These are phyloP conservation scores for Cardamine occulta DNA, from an alignment of 345 rosid species.

Conservation along the genomic window DNA sequence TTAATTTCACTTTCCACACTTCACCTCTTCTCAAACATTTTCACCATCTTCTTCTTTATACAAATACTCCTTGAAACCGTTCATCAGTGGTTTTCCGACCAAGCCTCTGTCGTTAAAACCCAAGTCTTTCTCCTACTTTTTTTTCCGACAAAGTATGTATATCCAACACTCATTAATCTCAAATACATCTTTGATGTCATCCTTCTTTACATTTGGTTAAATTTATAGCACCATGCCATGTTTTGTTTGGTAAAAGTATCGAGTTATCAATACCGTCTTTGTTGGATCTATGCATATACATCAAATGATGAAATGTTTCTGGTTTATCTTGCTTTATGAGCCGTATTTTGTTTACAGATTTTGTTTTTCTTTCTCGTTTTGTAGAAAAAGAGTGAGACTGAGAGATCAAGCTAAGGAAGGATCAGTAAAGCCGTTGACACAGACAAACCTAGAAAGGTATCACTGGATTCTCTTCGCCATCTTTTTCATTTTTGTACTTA, in stretches of 20 bases:
- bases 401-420: conserved; percentile 10
- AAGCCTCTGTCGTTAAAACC: not conserved
- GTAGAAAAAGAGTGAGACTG: conserved; percentile 19
- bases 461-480: conserved; percentile 18
- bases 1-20: not conserved
- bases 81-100: conserved; percentile 23
- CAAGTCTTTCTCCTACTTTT: not conserved
- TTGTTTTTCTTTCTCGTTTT: conserved; percentile 6
- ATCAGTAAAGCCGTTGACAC: not conserved
- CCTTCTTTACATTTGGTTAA: not conserved
- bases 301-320: conserved; percentile 11
- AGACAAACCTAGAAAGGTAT: conserved; percentile 21
- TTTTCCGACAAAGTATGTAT: not conserved
- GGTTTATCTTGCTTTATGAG: not conserved
- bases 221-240: not conserved
- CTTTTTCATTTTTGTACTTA: conserved; percentile 1
- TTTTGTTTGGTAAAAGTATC: not conserved
- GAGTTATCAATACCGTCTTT: not conserved
- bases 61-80: conserved; percentile 9
- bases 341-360: not conserved
- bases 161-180: not conserved
- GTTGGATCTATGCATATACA: not conserved
- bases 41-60: not conserved
- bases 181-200: conserved; percentile 8
- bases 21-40: not conserved